A percentile compares a stretch with the other conserved stretches of the same genome.
Evolutionary conservation across 495 filamentous ascomycete genomes (phyloP).

Genomic region (Letharia lupina): DNA sequence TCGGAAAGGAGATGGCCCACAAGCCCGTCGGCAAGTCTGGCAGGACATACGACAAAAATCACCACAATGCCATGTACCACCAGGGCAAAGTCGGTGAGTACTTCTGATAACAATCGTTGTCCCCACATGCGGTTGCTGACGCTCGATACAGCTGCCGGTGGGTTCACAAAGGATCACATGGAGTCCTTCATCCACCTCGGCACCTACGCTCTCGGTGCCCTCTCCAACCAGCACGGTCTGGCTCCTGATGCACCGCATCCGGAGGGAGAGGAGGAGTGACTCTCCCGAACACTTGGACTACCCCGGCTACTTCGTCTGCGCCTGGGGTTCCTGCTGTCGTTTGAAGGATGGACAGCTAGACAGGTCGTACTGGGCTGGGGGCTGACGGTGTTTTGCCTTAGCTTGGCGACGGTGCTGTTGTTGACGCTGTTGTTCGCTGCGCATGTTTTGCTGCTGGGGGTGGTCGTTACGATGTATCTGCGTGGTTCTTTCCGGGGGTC

Average conservation of each 20-base stretch:
- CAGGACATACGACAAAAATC: constrained; percentile 7
- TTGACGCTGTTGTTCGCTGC: constrained; percentile 14
- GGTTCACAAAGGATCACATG: constrained; percentile 20
- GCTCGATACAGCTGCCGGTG: neutral
- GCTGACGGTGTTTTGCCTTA: constrained; percentile 5
- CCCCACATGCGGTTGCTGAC: neutral
- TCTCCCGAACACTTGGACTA: neutral
- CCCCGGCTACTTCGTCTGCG: neutral
- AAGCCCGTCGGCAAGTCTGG: neutral
- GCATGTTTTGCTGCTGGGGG: constrained; percentile 8
- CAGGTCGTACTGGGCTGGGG: constrained; percentile 8
- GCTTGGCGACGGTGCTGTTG: constrained; percentile 12
- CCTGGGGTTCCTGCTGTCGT: neutral
- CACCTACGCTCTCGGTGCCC: constrained; percentile 18
- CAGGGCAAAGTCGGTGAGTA: constrained; percentile 4
- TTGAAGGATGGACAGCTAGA: constrained; percentile 7
- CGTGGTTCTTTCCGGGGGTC: neutral
- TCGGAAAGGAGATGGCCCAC: neutral
- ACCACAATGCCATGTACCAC: constrained; percentile 20
- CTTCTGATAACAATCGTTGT: neutral
- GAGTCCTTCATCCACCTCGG: constrained; percentile 20
- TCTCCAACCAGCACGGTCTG: constrained; percentile 19
- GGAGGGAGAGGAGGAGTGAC: constrained; percentile 6
- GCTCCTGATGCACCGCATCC: constrained; percentile 10
- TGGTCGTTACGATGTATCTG: constrained; percentile 8